phyloP scores from a whole-genome alignment of 2,329 filamentous ascomycete genomes.

The Ophiostoma tasmaniense region DNA sequence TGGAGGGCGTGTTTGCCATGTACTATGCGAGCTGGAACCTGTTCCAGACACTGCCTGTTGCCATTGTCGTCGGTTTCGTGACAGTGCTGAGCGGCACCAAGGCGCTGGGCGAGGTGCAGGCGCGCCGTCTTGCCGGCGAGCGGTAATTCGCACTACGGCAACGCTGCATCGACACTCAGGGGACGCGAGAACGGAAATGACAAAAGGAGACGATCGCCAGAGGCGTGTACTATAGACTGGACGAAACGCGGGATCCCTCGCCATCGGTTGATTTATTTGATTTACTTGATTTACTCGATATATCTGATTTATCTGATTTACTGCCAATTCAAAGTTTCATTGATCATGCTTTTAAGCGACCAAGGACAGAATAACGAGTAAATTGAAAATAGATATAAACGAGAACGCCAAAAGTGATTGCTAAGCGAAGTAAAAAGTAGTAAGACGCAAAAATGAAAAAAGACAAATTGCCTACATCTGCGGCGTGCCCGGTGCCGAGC shows the following conservation, averaged over 20 bases:
- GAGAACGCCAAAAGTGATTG: neutral
- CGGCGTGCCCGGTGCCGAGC: neutral
- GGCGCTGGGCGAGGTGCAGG: constrained; percentile 87
- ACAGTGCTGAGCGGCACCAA: constrained; percentile 81
- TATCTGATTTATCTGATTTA: neutral
- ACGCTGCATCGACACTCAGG: neutral
- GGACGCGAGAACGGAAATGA: no score
- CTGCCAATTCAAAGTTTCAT: no score
- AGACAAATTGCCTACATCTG: neutral
- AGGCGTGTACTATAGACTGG: neutral
- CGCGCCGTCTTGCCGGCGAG: constrained; percentile 69
- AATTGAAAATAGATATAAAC: neutral
- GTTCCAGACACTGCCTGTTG: constrained; percentile 76
- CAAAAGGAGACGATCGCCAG: neutral
- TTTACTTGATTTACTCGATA: neutral
- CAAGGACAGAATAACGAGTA: no score
- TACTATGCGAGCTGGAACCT: constrained; percentile 92
- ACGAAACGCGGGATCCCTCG: neutral
- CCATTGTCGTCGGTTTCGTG: constrained; percentile 57
- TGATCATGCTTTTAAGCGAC: no score
- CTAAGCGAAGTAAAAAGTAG: neutral
- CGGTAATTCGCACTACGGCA: constrained; percentile 30
- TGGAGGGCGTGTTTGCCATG: constrained; percentile 88
- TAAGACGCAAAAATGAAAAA: neutral
- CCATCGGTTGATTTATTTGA: neutral